Conservation (phyloP, 2,329 filamentous ascomycete genomes). For the Bipolaris sorokiniana region DNA sequence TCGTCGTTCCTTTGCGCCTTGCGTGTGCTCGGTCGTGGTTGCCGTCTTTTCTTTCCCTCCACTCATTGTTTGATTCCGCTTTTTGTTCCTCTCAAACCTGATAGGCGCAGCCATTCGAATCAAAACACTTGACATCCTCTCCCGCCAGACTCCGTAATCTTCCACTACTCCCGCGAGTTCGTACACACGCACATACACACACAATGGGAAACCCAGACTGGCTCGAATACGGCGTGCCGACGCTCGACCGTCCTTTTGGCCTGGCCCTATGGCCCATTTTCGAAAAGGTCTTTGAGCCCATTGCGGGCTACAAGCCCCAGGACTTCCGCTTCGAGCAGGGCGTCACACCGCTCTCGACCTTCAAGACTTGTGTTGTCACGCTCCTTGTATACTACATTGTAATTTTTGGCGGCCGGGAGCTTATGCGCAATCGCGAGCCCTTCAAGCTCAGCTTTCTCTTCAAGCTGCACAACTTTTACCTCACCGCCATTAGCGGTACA, state of each 20-base stretch:
- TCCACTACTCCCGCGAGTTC: too few species aligned
- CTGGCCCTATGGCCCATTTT: constrained; percentile 93
- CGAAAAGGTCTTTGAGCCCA: constrained; percentile 78
- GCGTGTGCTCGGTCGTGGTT: constrained; percentile 27
- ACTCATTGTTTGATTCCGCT: constrained; percentile 21
- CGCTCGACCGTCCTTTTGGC: constrained; percentile 90
- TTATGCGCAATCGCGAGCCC: constrained; percentile 85
- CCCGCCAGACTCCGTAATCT: neutral
- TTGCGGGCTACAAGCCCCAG: constrained; percentile 81
- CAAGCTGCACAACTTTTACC: constrained; percentile 94
- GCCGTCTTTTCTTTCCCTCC: constrained; percentile 22
- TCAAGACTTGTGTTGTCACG: constrained; percentile 80
- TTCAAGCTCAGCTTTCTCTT: constrained; percentile 89
- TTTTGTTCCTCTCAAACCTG: constrained; percentile 7
- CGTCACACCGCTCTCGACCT: constrained; percentile 86
- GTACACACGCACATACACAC: neutral
- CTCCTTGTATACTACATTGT: constrained; percentile 89
- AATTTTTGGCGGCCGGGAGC: constrained; percentile 89
- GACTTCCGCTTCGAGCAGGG: constrained; percentile 85
- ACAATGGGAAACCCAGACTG: constrained; percentile 61
- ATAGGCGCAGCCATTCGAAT: constrained; percentile 19
- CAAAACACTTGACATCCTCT: constrained; percentile 6
- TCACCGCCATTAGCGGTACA: constrained; percentile 82
- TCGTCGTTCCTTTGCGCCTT: constrained; percentile 43
- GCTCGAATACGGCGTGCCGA: constrained; percentile 66